A percentile compares a stretch with the other conserved stretches of the same genome.
phyloP scores from a whole-genome alignment of 192 early-diverging fungal genomes.

The Pecoramyces ruminantium region DNA sequence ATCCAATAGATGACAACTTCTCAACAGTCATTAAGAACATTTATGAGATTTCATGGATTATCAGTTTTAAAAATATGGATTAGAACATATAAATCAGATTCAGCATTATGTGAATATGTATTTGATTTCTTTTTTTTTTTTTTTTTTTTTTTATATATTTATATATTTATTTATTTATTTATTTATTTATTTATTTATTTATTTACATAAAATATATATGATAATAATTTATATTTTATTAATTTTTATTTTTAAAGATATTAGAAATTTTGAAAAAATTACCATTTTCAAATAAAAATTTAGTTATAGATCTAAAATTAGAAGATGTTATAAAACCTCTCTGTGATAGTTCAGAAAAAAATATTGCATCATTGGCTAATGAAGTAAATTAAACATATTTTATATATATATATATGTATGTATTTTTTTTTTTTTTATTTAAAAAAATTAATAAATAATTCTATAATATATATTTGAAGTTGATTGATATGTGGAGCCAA shows the following conservation, averaged over 20 bases:
- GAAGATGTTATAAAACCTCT: background rate
- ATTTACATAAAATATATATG: too few relatives aligned
- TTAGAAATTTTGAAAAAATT: background rate
- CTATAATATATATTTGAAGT: too few relatives aligned
- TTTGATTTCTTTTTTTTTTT: too few relatives aligned
- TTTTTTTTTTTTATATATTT: too few relatives aligned
- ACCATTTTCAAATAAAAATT: background rate
- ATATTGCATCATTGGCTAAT: background rate
- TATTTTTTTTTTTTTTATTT: too few relatives aligned
- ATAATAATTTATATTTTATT: too few relatives aligned
- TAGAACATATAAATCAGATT: background rate
- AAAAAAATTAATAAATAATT: too few relatives aligned
- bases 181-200: too few relatives aligned
- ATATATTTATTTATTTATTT: too few relatives aligned
- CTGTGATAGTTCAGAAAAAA: background rate
- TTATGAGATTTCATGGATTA: conserved; percentile 49
- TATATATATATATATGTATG: too few relatives aligned
- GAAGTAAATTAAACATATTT: background rate
- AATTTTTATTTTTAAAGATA: background rate
- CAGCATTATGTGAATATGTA: background rate
- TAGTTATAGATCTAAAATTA: background rate
- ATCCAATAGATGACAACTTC: background rate
- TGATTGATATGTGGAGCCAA: background rate
- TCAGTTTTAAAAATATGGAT: conserved; percentile 52
- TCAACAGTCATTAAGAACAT: conserved; percentile 18